Percentiles rank a stretch among this genome's conserved stretches.
phyloP scores from a whole-genome alignment of 805 yeast genomes.

The Hanseniaspora singularis region DNA sequence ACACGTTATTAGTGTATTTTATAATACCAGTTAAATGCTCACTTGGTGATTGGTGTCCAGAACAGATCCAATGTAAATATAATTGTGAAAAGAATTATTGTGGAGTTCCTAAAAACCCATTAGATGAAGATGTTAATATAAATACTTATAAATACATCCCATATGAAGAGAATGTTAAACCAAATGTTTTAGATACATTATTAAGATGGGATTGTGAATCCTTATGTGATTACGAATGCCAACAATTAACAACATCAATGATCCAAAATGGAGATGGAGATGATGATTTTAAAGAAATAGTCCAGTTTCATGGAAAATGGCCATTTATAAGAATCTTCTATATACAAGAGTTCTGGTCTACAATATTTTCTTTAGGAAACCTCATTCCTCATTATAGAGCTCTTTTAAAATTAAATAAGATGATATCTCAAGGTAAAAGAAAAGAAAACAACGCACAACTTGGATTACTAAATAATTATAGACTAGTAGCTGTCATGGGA shows the following conservation, averaged over 20 bases:
- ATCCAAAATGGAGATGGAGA: constrained; percentile 32
- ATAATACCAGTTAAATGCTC: neutral
- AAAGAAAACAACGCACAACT: too few relatives aligned
- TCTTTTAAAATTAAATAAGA: constrained; percentile 26
- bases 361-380: constrained; percentile 63
- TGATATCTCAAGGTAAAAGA: too few relatives aligned
- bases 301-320: constrained; percentile 97
- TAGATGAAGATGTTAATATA: constrained; percentile 9
- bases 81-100: constrained; percentile 8
- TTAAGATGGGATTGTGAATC: constrained; percentile 55
- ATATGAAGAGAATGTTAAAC: neutral
- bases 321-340: constrained; percentile 74
- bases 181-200: neutral
- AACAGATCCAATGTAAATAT: constrained; percentile 12
- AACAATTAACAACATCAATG: constrained; percentile 51
- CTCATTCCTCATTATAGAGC: constrained; percentile 52
- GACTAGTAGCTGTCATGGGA: constrained; percentile 44
- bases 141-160: neutral
- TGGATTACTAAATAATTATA: constrained; percentile 23
- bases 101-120: neutral
- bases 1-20: neutral
- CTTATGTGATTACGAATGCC: constrained; percentile 91
- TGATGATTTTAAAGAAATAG: constrained; percentile 38
- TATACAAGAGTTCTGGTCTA: constrained; percentile 72
- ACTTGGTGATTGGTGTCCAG: constrained; percentile 12